These are phyloP conservation scores for Gyrodon lividus DNA, from an alignment of 768 basidiomycete species.

Conservation along the genomic window DNA sequence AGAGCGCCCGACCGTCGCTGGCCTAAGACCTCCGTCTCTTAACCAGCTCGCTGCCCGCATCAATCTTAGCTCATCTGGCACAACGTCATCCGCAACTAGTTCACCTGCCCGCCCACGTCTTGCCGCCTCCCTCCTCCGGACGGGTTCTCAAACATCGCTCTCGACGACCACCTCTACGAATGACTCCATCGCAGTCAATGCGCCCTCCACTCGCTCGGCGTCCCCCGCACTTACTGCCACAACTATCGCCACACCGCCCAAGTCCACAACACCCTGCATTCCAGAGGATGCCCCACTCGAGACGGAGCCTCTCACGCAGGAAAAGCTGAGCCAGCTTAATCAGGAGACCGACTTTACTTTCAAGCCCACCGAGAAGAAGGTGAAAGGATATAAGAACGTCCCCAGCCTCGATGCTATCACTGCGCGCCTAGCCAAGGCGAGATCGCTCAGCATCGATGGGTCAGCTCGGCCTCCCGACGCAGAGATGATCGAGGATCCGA, in stretches of 20 bases:
- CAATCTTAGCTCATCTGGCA: slow-evolving; percentile 39
- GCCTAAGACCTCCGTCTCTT: slow-evolving; percentile 62
- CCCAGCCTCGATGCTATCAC: slow-evolving; percentile 85
- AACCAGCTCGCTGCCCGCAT: slow-evolving; percentile 83
- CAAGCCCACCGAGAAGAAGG: slow-evolving; percentile 36
- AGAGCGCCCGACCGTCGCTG: slow-evolving; percentile 34
- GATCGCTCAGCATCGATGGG: slow-evolving; percentile 57
- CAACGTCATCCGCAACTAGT: slow-evolving; percentile 21
- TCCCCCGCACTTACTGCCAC: slow-evolving; percentile 58
- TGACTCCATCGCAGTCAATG: slow-evolving; percentile 69
- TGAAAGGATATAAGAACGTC: slow-evolving; percentile 81
- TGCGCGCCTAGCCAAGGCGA: slow-evolving; percentile 68
- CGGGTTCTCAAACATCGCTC: slow-evolving; percentile 52
- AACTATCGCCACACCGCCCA: slow-evolving; percentile 40
- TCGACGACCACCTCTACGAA: slow-evolving; percentile 45
- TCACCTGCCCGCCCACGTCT: slow-evolving; percentile 61
- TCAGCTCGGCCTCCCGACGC: slow-evolving; percentile 72
- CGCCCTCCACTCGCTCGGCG: slow-evolving; percentile 61
- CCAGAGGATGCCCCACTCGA: slow-evolving; percentile 36
- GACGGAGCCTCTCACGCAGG: slow-evolving; percentile 55
- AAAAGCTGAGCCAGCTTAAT: slow-evolving; percentile 64
- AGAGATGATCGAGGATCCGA: slow-evolving; percentile 78
- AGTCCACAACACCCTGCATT: slow-evolving; percentile 41
- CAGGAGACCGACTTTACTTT: slow-evolving; percentile 43
- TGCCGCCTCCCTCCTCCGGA: slow-evolving; percentile 70